A percentile compares a stretch with the other conserved stretches of the same genome.
phyloP scores from a whole-genome alignment of 805 yeast species.

The Yamadazyma sp. region DNA sequence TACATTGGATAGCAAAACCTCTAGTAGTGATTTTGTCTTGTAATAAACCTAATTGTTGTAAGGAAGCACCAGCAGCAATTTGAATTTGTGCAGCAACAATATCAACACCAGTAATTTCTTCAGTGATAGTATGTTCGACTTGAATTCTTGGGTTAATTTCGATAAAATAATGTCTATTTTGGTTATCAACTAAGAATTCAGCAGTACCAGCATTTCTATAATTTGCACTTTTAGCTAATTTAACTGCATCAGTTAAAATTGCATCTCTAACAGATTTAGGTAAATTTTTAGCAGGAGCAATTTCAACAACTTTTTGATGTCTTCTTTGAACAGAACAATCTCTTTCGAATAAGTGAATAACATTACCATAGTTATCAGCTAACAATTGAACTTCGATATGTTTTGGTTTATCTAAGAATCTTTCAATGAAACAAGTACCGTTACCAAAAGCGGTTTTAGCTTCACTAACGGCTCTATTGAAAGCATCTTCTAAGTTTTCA shows the following conservation, averaged over 20 bases:
- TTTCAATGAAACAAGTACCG: conserved; percentile 96
- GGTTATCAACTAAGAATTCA: conserved; percentile 89
- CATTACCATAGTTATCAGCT: conserved; percentile 93
- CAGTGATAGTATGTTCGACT: conserved; percentile 98
- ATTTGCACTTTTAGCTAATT: conserved; percentile 80
- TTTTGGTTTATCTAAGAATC: conserved; percentile 92
- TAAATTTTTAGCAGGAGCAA: conserved; percentile 93
- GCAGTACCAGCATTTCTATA: conserved; percentile 98
- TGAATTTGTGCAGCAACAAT: conserved; percentile 98
- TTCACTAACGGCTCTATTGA: conserved; percentile 89
- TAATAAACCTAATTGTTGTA: conserved; percentile 84
- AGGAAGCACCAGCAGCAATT: conserved; percentile 96
- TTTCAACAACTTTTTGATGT: conserved; percentile 98
- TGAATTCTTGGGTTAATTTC: conserved; percentile 98
- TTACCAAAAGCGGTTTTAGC: conserved; percentile 96
- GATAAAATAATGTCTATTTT: conserved; percentile 94
- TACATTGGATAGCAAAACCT: conserved; percentile 98
- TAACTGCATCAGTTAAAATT: conserved; percentile 91
- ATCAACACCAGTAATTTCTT: conserved; percentile 97
- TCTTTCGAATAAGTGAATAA: conserved; percentile 92
- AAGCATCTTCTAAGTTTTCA: conserved; percentile 88
- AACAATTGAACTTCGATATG: conserved; percentile 96
- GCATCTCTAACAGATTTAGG: conserved; percentile 84
- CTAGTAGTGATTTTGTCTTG: conserved; percentile 95
- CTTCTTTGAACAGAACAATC: conserved; percentile 99